Percentiles rank a stretch among this genome's conserved stretches.
These are phyloP conservation scores for Camellia sinensis DNA, from an alignment of 148 eudicot genomes.

Conservation along the genomic window DNA sequence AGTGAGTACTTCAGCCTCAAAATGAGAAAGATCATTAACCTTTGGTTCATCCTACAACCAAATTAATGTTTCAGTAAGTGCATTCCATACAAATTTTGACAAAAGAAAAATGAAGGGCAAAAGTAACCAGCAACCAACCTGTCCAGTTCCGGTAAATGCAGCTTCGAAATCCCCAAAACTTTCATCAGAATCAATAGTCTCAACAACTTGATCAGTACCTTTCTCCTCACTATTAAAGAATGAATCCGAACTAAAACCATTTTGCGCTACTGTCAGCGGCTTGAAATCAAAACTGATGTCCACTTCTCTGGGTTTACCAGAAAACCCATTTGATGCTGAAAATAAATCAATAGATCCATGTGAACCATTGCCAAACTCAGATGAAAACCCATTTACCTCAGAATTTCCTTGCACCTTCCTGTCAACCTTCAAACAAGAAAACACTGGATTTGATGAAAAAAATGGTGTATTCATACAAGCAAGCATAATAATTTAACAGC, in stretches of 20 bases:
- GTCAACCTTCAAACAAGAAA: constrained; percentile 22
- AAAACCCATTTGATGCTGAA: constrained; percentile 26
- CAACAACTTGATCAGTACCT: constrained; percentile 24
- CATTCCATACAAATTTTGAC: background rate
- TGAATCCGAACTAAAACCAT: constrained; percentile 32
- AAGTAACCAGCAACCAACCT: constrained; percentile 39
- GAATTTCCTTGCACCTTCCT: constrained; percentile 41
- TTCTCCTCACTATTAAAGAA: constrained; percentile 23
- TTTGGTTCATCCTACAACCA: constrained; percentile 23
- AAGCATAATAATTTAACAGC: background rate
- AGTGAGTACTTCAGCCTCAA: constrained; percentile 21
- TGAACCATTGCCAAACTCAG: constrained; percentile 24
- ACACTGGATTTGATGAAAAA: constrained; percentile 12
- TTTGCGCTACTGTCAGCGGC: constrained; percentile 24
- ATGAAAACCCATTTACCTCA: constrained; percentile 25
- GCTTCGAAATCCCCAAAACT: constrained; percentile 63
- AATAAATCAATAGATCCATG: constrained; percentile 36
- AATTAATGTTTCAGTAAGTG: background rate
- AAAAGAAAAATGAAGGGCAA: constrained; percentile 6
- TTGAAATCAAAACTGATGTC: constrained; percentile 28
- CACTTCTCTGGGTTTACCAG: constrained; percentile 22
- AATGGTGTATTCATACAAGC: background rate
- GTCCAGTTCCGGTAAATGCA: constrained; percentile 42
- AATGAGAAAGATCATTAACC: background rate
- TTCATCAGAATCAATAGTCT: constrained; percentile 49